Evolutionary conservation across 2,329 filamentous ascomycete species (phyloP).

Genomic region (Phyllosticta citrichinensis): DNA sequence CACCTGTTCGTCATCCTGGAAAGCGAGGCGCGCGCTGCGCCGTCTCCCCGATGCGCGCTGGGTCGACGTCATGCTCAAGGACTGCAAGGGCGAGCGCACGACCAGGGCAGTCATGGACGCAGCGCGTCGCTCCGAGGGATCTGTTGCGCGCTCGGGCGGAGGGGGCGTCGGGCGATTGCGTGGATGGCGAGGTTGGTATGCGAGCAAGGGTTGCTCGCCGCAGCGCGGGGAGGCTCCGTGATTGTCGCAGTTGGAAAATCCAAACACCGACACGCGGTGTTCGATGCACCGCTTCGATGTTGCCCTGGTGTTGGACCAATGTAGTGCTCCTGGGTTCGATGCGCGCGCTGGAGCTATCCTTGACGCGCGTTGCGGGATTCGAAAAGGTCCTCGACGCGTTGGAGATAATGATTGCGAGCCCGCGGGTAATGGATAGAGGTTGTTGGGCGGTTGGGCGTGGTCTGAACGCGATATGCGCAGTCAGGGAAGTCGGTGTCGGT

Average conservation of each 20-base stretch:
- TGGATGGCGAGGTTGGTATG: neutral
- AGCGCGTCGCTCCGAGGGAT: neutral
- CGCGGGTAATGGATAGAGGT: constrained; percentile 2
- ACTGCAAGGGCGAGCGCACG: constrained; percentile 33
- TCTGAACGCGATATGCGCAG: neutral
- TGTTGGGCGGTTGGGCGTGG: neutral
- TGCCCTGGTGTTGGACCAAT: neutral
- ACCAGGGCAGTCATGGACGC: constrained; percentile 9
- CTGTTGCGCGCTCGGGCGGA: neutral
- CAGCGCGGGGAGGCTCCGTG: neutral
- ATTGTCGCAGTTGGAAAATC: neutral
- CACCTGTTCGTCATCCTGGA: constrained; percentile 32
- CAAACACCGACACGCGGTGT: neutral
- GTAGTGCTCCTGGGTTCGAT: neutral
- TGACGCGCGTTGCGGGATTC: neutral
- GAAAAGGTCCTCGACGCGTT: neutral
- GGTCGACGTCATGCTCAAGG: constrained; percentile 38
- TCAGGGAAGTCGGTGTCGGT: constrained; percentile 4
- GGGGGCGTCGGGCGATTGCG: neutral
- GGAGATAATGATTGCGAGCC: neutral
- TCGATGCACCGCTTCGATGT: neutral
- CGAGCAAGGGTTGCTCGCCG: neutral
- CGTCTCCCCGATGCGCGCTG: constrained; percentile 34
- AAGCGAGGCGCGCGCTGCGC: constrained; percentile 36
- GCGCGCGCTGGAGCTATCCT: neutral